phyloP scores from a whole-genome alignment of 768 basidiomycete species.

The Macrocybe gigantea region DNA sequence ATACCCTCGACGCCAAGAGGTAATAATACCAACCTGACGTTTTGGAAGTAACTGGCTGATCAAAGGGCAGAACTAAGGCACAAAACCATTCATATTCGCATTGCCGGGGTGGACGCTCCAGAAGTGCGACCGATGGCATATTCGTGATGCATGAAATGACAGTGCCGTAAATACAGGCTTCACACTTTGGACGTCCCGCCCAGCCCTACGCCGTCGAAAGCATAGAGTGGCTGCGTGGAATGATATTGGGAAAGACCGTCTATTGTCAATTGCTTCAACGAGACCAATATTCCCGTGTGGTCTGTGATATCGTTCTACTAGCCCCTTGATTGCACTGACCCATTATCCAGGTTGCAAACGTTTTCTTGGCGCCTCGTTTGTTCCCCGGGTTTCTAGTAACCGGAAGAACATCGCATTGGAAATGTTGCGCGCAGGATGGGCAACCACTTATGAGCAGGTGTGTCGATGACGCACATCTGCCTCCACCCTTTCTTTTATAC shows the following conservation, averaged over 20 bases:
- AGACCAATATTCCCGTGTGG: constrained; percentile 84
- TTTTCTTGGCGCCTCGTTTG: constrained; percentile 46
- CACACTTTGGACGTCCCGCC: constrained; percentile 77
- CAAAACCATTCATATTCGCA: constrained; percentile 80
- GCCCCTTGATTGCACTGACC: not conserved
- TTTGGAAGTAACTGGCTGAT: not conserved
- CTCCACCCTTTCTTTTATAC: too few relatives aligned
- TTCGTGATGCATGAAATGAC: too few relatives aligned
- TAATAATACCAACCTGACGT: constrained; percentile 14
- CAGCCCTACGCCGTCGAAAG: constrained; percentile 77
- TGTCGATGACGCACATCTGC: not conserved
- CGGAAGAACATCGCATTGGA: constrained; percentile 51
- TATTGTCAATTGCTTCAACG: constrained; percentile 67
- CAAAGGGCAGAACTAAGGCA: constrained; percentile 56
- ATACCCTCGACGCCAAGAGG: constrained; percentile 60
- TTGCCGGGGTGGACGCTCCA: constrained; percentile 91
- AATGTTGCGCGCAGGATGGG: constrained; percentile 81
- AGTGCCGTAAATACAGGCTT: constrained; percentile 34
- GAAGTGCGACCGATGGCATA: constrained; percentile 45
- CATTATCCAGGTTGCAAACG: constrained; percentile 55
- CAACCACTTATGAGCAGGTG: constrained; percentile 64
- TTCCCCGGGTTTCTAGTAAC: constrained; percentile 43
- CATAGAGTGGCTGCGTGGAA: constrained; percentile 60
- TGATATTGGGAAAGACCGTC: constrained; percentile 52
- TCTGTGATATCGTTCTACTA: constrained; percentile 29